Evolutionary conservation across 306 rosid species (phyloP), one percentile per base, ranked within the genome.

Genomic region (Clitoria ternatea): DNA sequence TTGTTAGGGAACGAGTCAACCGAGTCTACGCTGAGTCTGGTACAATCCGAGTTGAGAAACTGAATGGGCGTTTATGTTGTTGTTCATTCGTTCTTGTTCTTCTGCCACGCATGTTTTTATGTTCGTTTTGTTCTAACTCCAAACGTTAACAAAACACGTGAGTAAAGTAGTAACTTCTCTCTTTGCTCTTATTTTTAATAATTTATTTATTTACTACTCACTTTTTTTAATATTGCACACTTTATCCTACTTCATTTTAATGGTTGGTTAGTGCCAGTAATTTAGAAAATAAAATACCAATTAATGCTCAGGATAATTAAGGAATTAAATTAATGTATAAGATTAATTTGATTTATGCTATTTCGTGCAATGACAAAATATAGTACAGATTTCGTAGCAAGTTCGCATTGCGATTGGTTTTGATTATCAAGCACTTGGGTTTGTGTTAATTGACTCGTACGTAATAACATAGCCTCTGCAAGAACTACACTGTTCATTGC

Each of bases 41-140:
- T 13, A 2, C 13, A 32, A 48, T 24, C 48, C 53, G 79, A 83
- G 86, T 81, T 24, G 19, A 12, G 27, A 26, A 45, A 36, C 1
- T 40, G 59, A 64, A 52, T 14, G 2, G 8, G 66, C 30, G 78
- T 49, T 62, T 6, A 10, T 9, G n/a, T 7, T 13, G 29, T 37
- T 60, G 11, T 29, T 19, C 12, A 35, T 23, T 39, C 54, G 27
- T 36, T 20, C n/a, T 27, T 60, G 7, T 32, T 22, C 5, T 53
- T 26, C 70, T 72, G 49, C 77, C 24, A n/a, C 68, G 80, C 72
- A 82, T 78, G 80, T 78, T 24, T 81, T 65, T 73, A 73, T 62
- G 83, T 77, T 69, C 67, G 36, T 61, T 27, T 10, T 57, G 54
- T 66, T 60, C 17, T 2, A 27, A 67, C 71, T 5, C 33, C 49